Evolutionary conservation across 768 basidiomycete species (phyloP), one percentile per base, ranked within the genome.

Genomic region (Pisolithus orientalis): DNA sequence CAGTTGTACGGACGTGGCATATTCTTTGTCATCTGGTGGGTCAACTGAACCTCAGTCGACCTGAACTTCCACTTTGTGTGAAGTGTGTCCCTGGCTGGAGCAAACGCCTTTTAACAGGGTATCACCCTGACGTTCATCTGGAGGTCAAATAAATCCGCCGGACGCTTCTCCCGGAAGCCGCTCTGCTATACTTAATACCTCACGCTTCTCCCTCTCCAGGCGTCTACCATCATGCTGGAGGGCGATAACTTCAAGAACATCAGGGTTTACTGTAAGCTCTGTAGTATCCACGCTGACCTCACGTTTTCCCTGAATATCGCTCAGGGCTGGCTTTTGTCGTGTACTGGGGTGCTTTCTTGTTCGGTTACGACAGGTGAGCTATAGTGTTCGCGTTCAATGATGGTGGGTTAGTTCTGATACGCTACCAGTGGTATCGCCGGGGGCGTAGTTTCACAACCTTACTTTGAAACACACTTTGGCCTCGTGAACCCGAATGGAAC

Each of bases 311-410:
- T 10, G 21, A 37, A 10, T 51, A 21, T 39, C 8, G 7, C 38
- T 8, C 55, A 88, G 86, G 83, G 79, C 68, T 88, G 59, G 86
- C 85, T 1, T 84, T 88, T 61, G 70, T 85, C 53, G 82, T 75
- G 0, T 89, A 88, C 66, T 86, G 83, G 83, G 87, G 87, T 0
- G 87, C 87, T 53, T 70, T 90, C 16, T 72, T 90, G n/a, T 92
- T 92, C 61, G 89, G 89, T 59, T 90, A 89, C 60, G 86, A 87
- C 63, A 83, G 83, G 80, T 84, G 60, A 52, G 79, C 74, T n/a
- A n/a, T n/a, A n/a, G n/a, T 11, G 32, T 11, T 34, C 32, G 32
- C 1, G 11, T 34, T 34, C 11, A 34, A 14, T 11, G 32, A 14
- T 34, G 32, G 13, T 34, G 32, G 32, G 10, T 13, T 34, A 9